A percentile compares a stretch with the other conserved stretches of the same genome.
These are phyloP conservation scores for Meyerozyma smithsonii DNA, from an alignment of 1,139 yeast species.

Conservation along the genomic window DNA sequence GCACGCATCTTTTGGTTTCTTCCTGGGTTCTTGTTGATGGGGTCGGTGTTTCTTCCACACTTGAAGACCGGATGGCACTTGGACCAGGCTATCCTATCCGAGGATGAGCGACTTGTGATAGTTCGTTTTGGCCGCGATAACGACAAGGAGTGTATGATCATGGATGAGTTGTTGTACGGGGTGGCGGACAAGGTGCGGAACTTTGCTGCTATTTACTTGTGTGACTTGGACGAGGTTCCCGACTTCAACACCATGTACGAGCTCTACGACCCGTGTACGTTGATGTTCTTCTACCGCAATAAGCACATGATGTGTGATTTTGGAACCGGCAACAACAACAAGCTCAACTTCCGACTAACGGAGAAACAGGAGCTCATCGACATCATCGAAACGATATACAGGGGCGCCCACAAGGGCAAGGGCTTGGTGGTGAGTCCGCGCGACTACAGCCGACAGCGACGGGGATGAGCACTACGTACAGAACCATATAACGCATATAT, in stretches of 20 bases:
- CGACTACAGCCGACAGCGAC: constrained; percentile 38
- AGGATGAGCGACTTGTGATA: constrained; percentile 83
- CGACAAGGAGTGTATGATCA: constrained; percentile 76
- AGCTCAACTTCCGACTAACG: constrained; percentile 71
- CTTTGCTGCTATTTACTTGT: constrained; percentile 82
- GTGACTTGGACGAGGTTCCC: constrained; percentile 84
- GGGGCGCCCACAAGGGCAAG: constrained; percentile 91
- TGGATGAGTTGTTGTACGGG: constrained; percentile 80
- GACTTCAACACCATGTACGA: constrained; percentile 94
- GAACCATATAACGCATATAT: constrained; percentile 6
- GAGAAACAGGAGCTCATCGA: constrained; percentile 90
- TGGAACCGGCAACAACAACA: constrained; percentile 97
- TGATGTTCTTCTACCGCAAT: constrained; percentile 91
- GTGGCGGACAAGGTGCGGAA: constrained; percentile 81
- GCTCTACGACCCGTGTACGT: constrained; percentile 80
- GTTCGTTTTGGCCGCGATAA: constrained; percentile 81
- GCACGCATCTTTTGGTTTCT: not conserved
- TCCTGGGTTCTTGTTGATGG: constrained; percentile 42
- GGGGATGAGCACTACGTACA: too few species aligned
- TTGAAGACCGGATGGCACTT: constrained; percentile 90
- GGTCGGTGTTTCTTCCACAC: constrained; percentile 84
- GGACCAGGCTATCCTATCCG: constrained; percentile 86
- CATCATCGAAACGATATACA: constrained; percentile 78
- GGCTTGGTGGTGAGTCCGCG: constrained; percentile 86
- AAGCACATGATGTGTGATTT: constrained; percentile 98